Evolutionary conservation across 1,284 basidiomycete species (phyloP).

Genomic region (Apiotrichum gamsii): DNA sequence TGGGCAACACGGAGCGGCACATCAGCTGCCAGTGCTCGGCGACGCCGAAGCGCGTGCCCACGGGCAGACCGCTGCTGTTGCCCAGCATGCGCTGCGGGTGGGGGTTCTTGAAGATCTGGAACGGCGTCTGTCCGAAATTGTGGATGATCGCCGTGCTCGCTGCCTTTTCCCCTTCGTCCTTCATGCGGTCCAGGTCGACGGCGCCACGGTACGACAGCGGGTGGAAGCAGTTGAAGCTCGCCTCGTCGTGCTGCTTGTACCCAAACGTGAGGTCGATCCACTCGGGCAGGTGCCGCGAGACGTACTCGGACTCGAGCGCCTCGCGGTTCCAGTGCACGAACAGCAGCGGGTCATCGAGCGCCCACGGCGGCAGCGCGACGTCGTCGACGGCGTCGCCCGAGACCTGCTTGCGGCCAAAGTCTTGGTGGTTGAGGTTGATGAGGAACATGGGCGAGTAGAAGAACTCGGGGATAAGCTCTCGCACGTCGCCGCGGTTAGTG

Average conservation of each 20-base stretch:
- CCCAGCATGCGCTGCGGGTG: constrained; percentile 67
- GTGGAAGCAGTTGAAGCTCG: constrained; percentile 81
- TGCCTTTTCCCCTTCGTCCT: constrained; percentile 77
- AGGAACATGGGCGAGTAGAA: constrained; percentile 55
- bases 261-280: constrained; percentile 91
- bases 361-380: constrained; percentile 88
- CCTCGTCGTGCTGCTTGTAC: constrained; percentile 72
- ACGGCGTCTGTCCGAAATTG: constrained; percentile 86
- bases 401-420: constrained; percentile 77
- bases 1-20: constrained; percentile 41
- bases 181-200: constrained; percentile 78
- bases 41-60: constrained; percentile 65
- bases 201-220: constrained; percentile 90
- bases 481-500: constrained; percentile 84
- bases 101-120: constrained; percentile 74
- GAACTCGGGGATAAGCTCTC: constrained; percentile 91
- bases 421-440: constrained; percentile 56
- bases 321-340: constrained; percentile 77
- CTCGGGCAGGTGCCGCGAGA: constrained; percentile 73
- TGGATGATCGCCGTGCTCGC: constrained; percentile 93
- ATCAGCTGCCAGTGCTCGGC: constrained; percentile 56
- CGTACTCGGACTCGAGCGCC: constrained; percentile 83
- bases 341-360: constrained; percentile 71
- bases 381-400: constrained; percentile 77
- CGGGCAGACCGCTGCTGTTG: constrained; percentile 57